These are phyloP conservation scores for Allantophomopsis lycopodina DNA, from an alignment of 2,329 filamentous ascomycete species.

Conservation along the genomic window DNA sequence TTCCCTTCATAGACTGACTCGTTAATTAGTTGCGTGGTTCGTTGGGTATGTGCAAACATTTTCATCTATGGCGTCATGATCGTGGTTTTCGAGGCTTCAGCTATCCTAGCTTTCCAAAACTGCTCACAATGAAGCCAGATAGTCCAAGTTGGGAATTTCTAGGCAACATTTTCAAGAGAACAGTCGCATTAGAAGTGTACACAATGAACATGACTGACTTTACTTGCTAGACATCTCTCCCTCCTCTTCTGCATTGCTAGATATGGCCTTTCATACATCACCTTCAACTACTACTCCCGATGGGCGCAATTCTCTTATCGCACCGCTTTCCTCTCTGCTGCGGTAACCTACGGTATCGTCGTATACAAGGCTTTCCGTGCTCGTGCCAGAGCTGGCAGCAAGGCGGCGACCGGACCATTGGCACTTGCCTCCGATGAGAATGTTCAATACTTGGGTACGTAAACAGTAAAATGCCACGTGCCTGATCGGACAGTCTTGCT, in stretches of 20 bases:
- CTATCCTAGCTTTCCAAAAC: too few species aligned
- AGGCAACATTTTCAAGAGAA: too few species aligned
- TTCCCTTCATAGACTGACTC: conserved; percentile 11
- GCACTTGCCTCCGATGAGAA: conserved; percentile 80
- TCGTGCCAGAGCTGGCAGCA: conserved; percentile 60
- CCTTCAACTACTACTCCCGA: conserved; percentile 72
- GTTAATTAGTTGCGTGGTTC: conserved; percentile 58
- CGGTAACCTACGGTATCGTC: conserved; percentile 90
- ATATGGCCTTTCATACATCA: conserved; percentile 75
- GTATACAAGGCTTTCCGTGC: conserved; percentile 96
- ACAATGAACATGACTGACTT: too few species aligned
- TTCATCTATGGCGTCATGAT: conserved; percentile 2
- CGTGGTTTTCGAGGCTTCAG: not conserved
- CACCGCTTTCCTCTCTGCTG: conserved; percentile 76
- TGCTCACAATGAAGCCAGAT: too few species aligned
- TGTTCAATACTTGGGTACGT: conserved; percentile 88
- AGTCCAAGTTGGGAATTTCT: too few species aligned
- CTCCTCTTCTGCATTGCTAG: conserved; percentile 72
- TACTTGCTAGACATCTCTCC: conserved; percentile 56
- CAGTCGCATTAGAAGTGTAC: too few species aligned
- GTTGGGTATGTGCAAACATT: conserved; percentile 48
- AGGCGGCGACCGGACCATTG: conserved; percentile 40
- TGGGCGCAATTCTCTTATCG: conserved; percentile 80
- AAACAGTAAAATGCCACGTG: not conserved
- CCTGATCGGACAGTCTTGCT: too few species aligned